Base-by-base conservation (phyloP, 148 eudicot genomes). In the Arbutus unedo region DNA sequence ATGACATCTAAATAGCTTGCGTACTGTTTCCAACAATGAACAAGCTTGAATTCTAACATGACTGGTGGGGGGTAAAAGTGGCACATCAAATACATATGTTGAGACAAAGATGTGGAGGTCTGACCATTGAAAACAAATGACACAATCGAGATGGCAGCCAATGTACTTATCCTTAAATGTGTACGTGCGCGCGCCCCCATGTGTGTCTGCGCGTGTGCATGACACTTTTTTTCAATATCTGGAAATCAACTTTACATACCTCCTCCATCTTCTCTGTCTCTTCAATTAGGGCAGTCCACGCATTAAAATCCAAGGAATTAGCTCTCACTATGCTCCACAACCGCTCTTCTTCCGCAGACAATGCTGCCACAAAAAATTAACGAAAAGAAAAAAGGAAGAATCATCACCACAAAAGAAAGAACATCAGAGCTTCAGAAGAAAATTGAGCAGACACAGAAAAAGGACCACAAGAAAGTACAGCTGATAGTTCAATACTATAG, bases 241-340 rank as follows among this genome's bases (percentile, higher is more conserved):
- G 51, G n/a, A 49, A 15, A 31, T 49, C 67, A 71, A 44, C 23
- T n/a, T 16, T n/a, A 18, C 85, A 43, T 92, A 96, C 98, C 97
- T 94, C 95, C 2, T 93, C 86, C 57, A 83, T 84, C 87, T 86
- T 94, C 86, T 94, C 98, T 21, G 97, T 94, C 84, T 94, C 99
- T 44, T 96, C 96, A 87, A 94, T 91, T 74, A 94, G 83, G 43
- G 95, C 86, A 31, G 99, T 94, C 99, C 98, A 96, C 10, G 98
- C 91, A 88, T 86, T 90, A 74, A 94, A 94, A 77, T 96, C 99
- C 77, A 84, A 76, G n/a, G 98, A 96, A 84, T 96, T 94, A 14
- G 99, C 87, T 83, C 87, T 92, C 64, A 96, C 97, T 81, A 92
- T 91, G 91, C 83, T 94, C 99, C 99, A 94, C 43, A 96, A 62